phyloP scores from a whole-genome alignment of 345 rosid species.

The Alliaria petiolata region DNA sequence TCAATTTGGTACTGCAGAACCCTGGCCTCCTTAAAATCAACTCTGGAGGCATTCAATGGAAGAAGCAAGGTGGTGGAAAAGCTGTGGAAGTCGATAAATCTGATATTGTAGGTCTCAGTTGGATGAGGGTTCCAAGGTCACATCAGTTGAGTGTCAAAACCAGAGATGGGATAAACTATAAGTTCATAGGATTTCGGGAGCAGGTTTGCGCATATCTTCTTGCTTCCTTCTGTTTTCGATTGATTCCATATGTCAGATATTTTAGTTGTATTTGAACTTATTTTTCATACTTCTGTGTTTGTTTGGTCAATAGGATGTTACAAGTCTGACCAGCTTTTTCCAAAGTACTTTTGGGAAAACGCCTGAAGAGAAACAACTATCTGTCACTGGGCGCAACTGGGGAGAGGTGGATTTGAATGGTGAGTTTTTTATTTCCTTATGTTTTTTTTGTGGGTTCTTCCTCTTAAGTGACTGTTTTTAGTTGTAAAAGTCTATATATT shows the following conservation, averaged over 20 bases:
- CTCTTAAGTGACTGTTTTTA: background rate
- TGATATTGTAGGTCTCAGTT: conserved; percentile 64
- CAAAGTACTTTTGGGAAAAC: conserved; percentile 64
- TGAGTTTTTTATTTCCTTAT: conserved; percentile 21
- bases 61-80: conserved; percentile 97
- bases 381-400: conserved; percentile 93
- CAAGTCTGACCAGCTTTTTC: conserved; percentile 68
- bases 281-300: background rate
- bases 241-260: background rate
- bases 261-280: background rate
- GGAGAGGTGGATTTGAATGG: conserved; percentile 95
- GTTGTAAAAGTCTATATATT: background rate
- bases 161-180: conserved; percentile 81
- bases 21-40: conserved; percentile 75
- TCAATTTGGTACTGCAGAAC: conserved; percentile 49
- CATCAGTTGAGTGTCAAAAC: conserved; percentile 76
- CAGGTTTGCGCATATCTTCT: conserved; percentile 45
- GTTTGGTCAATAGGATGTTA: conserved; percentile 57
- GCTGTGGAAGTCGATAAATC: conserved; percentile 88
- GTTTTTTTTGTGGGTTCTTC: too few relatives aligned
- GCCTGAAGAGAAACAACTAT: conserved; percentile 84
- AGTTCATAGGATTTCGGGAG: conserved; percentile 87
- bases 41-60: conserved; percentile 85
- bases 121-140: conserved; percentile 89
- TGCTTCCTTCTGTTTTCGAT: background rate